These are phyloP conservation scores for Dactylella cylindrospora DNA, from an alignment of 2,329 filamentous ascomycete genomes.

Conservation along the genomic window DNA sequence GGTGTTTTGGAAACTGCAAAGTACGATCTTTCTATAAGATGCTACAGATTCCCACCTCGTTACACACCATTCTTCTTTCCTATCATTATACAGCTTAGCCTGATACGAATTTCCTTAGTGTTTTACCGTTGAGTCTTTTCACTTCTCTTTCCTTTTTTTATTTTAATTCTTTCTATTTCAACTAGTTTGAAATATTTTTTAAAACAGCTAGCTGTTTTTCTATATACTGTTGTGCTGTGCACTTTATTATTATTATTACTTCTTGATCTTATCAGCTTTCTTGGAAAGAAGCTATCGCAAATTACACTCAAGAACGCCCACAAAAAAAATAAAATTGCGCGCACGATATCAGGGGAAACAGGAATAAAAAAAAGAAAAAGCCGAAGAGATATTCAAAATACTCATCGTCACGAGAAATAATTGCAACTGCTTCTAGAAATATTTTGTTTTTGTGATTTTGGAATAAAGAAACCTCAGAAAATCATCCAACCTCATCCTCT, in stretches of 20 bases:
- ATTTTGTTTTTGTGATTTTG: slow-evolving; percentile 7
- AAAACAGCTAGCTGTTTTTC: slow-evolving; percentile 43
- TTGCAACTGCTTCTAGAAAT: slow-evolving; percentile 25
- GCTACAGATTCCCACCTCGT: slow-evolving; percentile 18
- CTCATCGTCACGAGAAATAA: slow-evolving; percentile 11
- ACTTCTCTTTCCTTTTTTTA: slow-evolving; percentile 25
- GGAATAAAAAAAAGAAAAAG: too few relatives aligned
- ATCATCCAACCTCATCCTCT: slow-evolving; percentile 9
- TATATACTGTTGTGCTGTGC: slow-evolving; percentile 37
- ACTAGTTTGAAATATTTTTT: background rate
- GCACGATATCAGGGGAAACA: slow-evolving; percentile 23
- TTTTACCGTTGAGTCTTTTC: slow-evolving; percentile 21
- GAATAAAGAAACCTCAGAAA: slow-evolving; percentile 8
- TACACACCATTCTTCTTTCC: slow-evolving; percentile 14
- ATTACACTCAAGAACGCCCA: slow-evolving; percentile 12
- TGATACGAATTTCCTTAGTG: slow-evolving; percentile 44
- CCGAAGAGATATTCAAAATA: slow-evolving; percentile 11
- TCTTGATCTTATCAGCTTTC: slow-evolving; percentile 17
- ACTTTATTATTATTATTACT: slow-evolving; percentile 9
- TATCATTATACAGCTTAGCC: slow-evolving; percentile 34
- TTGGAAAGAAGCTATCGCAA: slow-evolving; percentile 22
- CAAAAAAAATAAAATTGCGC: slow-evolving; percentile 21
- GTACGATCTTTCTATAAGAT: slow-evolving; percentile 40
- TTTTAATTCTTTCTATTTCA: slow-evolving; percentile 25
- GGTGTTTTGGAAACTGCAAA: too few relatives aligned